Evolutionary conservation across 805 yeast genomes (phyloP), one percentile per base, ranked within the genome.

Genomic region (Starmerella tilneyi): DNA sequence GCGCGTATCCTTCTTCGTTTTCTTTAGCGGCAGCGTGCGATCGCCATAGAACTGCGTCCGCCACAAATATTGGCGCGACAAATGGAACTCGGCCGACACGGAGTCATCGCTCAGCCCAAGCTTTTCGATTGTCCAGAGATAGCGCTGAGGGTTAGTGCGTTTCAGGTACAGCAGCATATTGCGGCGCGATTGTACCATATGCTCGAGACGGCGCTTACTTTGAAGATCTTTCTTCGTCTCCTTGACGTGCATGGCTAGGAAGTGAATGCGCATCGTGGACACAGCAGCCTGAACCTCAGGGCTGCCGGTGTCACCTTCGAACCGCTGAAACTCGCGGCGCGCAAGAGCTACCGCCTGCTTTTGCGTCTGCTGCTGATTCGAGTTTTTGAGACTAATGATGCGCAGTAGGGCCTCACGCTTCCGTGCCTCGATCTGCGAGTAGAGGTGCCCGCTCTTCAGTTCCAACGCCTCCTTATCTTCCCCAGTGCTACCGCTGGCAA

Each of bases 281-380:
- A 84, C 73, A 2, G 96, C 97, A 2, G 97, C 96, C 64, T 88
- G 96, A 21, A 88, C 96, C 65, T 89, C 97, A 44, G 94, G 78
- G 2, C 95, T 84, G 3, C 94, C 96, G 1, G 96, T 84, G 62
- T 92, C 97, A 44, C 94, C 95, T 37, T 79, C 85, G 52, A 73
- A 71, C 57, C 94, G 72, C 55, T 76, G 78, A 63, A 89, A 88
- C 65, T 89, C 96, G 55, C 73, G 66, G 41, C 76, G 71, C 1
- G 96, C 96, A 37, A 81, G 62, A 37, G 65, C 65, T 2, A 76
- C 68, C 23, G 84, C 81, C 53, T 75, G 61, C 52, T 75, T 74
- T 56, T 72, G 68, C 46, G 70, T 68, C 51, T 83, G 86, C 16
- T 64, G 60, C 42, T 72, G 71, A 53, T 72, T 71, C 21, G 92